phyloP scores from a whole-genome alignment of 2,329 filamentous ascomycete species.

The Didymella glomerata region DNA sequence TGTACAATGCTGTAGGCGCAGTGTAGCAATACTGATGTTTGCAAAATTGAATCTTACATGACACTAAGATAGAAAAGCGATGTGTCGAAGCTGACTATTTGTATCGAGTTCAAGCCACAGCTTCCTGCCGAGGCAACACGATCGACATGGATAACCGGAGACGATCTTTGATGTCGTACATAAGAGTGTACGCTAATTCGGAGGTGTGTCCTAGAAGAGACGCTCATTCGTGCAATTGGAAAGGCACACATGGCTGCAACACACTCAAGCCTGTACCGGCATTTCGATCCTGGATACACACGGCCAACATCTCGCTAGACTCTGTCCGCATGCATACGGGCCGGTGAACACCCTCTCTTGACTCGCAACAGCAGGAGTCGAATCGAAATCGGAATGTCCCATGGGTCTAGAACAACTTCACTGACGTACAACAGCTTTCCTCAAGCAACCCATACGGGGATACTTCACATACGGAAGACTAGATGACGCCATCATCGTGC shows the following conservation, averaged over 20 bases:
- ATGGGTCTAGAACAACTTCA: constrained; percentile 14
- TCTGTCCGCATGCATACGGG: constrained; percentile 3
- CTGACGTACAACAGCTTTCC: background rate
- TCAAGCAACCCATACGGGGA: background rate
- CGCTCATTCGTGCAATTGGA: constrained; percentile 25
- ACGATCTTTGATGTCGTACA: constrained; percentile 41
- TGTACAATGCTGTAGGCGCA: background rate
- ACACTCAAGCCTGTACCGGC: constrained; percentile 3
- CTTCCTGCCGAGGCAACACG: constrained; percentile 15
- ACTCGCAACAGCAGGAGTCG: constrained; percentile 7
- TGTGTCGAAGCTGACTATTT: background rate
- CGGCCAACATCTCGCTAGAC: constrained; percentile 4
- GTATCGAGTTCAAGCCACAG: constrained; percentile 9
- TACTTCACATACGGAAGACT: background rate
- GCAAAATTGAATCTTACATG: background rate
- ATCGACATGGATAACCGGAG: constrained; percentile 24
- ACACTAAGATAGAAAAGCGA: background rate
- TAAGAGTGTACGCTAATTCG: constrained; percentile 28
- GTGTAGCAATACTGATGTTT: background rate
- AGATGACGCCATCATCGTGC: constrained; percentile 5
- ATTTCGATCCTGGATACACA: constrained; percentile 3
- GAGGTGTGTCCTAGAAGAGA: constrained; percentile 21
- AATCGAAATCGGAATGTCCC: constrained; percentile 5
- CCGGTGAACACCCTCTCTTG: constrained; percentile 10
- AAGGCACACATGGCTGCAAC: constrained; percentile 23